These are phyloP conservation scores for Coix lacrymajobi DNA, from an alignment of 176 grass and related monocot genomes.

Conservation along the genomic window DNA sequence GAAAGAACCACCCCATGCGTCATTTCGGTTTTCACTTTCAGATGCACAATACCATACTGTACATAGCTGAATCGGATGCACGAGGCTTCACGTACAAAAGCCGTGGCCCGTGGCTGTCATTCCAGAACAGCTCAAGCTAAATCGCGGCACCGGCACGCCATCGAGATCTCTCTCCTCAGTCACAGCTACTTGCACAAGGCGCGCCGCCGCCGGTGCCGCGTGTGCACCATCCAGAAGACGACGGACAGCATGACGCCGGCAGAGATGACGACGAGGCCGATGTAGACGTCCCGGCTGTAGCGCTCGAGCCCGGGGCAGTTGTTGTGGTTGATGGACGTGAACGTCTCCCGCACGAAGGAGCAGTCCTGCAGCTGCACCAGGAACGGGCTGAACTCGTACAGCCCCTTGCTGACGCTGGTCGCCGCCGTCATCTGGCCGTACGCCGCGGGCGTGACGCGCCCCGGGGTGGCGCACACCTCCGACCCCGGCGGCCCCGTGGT, in stretches of 20 bases:
- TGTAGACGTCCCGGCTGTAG: constrained; percentile 56
- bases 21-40: not conserved
- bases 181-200: constrained; percentile 29
- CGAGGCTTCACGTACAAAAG: not conserved
- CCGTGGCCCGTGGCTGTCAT: not conserved
- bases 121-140: not conserved
- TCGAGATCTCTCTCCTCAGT: not conserved
- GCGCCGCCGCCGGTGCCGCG: constrained; percentile 58
- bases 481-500: constrained; percentile 12
- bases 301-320: constrained; percentile 67
- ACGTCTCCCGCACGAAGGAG: constrained; percentile 78
- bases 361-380: constrained; percentile 77
- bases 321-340: constrained; percentile 43
- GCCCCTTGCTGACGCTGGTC: constrained; percentile 45
- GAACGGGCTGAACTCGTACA: constrained; percentile 76
- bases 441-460: constrained; percentile 58
- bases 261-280: constrained; percentile 52
- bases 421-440: constrained; percentile 80
- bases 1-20: not conserved
- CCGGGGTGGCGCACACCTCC: constrained; percentile 55
- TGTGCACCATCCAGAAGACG: constrained; percentile 73
- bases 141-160: not conserved
- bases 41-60: not conserved
- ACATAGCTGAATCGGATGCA: not conserved
- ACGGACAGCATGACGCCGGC: constrained; percentile 57